These are phyloP conservation scores for Pogostemon cablin DNA, from an alignment of 257 asterid species.

Conservation along the genomic window DNA sequence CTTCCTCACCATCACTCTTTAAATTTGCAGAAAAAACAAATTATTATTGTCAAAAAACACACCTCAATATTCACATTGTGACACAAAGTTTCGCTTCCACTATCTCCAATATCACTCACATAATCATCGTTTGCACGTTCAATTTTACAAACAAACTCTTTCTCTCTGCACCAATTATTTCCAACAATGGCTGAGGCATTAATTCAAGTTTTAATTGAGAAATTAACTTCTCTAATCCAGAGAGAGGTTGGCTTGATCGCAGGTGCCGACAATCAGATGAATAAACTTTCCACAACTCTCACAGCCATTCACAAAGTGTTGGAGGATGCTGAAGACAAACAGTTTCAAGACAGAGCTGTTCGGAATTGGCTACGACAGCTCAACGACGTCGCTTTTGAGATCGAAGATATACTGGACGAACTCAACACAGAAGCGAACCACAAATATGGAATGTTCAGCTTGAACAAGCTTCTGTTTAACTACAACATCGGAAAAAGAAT, in stretches of 20 bases:
- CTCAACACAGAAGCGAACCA: conserved; percentile 19
- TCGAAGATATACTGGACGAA: conserved; percentile 39
- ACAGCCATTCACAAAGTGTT: conserved; percentile 32
- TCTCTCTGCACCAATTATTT: no score
- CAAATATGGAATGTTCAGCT: neutral
- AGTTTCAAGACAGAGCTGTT: neutral
- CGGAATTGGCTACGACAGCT: conserved; percentile 35
- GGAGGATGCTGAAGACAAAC: conserved; percentile 31
- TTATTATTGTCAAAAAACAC: no score
- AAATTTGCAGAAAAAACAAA: no score
- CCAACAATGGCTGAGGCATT: conserved; percentile 37
- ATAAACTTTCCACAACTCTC: conserved; percentile 33
- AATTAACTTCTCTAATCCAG: conserved; percentile 30
- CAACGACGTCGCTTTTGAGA: conserved; percentile 24
- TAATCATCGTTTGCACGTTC: no score
- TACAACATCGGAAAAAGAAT: conserved; percentile 34
- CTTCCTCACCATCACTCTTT: no score
- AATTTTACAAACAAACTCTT: no score
- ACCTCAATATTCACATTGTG: no score
- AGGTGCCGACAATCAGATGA: conserved; percentile 33
- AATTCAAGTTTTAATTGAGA: neutral
- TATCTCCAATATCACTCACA: no score
- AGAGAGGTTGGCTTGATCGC: conserved; percentile 34
- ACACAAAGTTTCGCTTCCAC: no score
- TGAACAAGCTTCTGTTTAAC: conserved; percentile 3